These are phyloP conservation scores for Fusarium torreyae DNA, from an alignment of 2,329 filamentous ascomycete genomes.

Conservation along the genomic window DNA sequence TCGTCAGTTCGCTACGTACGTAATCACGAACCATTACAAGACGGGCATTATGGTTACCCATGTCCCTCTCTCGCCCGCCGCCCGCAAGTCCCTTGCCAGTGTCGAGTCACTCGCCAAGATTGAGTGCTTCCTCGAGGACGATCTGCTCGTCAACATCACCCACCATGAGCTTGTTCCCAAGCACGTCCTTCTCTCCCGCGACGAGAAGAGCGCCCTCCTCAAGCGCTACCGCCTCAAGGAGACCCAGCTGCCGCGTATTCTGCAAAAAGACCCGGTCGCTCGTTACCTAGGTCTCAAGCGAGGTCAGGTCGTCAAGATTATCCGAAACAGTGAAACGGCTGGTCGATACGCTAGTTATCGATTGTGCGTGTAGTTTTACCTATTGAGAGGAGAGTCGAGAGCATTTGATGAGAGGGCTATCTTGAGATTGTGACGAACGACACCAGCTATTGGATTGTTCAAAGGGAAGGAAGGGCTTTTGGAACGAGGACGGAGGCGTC, in stretches of 20 bases:
- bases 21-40: slow-evolving; percentile 84
- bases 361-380: slow-evolving; percentile 67
- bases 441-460: slow-evolving; percentile 28
- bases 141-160: slow-evolving; percentile 97
- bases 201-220: slow-evolving; percentile 89
- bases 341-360: slow-evolving; percentile 97
- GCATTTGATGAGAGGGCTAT: background rate
- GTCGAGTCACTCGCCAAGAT: slow-evolving; percentile 84
- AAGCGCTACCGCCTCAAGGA: slow-evolving; percentile 96
- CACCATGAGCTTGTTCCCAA: slow-evolving; percentile 96
- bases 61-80: slow-evolving; percentile 85
- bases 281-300: slow-evolving; percentile 91
- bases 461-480: slow-evolving; percentile 32
- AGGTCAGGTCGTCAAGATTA: slow-evolving; percentile 98
- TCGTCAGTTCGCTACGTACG: slow-evolving; percentile 87
- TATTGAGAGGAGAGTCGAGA: background rate
- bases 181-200: slow-evolving; percentile 89
- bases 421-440: slow-evolving; percentile 5
- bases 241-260: slow-evolving; percentile 93
- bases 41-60: slow-evolving; percentile 92
- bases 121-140: slow-evolving; percentile 96
- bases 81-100: slow-evolving; percentile 86
- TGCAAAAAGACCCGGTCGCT: slow-evolving; percentile 92
- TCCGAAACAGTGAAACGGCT: slow-evolving; percentile 93
- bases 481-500: slow-evolving; percentile 49